Base-by-base conservation (phyloP, 441 rosid genomes). In the Breynia disticha region DNA sequence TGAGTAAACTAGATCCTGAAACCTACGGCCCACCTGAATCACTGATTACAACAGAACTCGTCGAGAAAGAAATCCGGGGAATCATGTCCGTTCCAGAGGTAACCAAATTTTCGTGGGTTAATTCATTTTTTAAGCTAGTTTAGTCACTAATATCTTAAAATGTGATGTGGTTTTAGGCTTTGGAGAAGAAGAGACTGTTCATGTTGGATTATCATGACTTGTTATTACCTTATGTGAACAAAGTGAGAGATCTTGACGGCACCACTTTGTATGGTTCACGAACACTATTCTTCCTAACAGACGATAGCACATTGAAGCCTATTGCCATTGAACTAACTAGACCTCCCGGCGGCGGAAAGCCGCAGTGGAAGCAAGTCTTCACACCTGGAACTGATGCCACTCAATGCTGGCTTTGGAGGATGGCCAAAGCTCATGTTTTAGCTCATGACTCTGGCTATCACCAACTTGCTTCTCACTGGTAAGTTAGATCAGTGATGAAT, bases 401-500 rank as follows among this genome's bases (percentile, higher is more conserved):
- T 0, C 62, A 60, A 2, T 6, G 16, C 60, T 86, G 97, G 97
- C 79, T 83, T 7, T 88, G 95, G 95, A 67, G 28, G 20, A 63
- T 83, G 5, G 91, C 97, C 22, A 88, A 86, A 62, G 75, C 84
- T 55, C 91, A 88, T 39, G 91, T 53, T 10, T 66, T 82, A 20
- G 70, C 97, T 9, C 89, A 81, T 55, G 95, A 88, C 13, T 68
- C 90, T 7, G 84, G 84, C 19, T 73, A 73, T 62, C 97, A 88
- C 62, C 86, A 88, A 53, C 90, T 88, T 60, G 63, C 86, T 43
- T 74, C 80, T 50, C 95, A 88, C 54, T 86, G 95, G 84, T 76
- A 67, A 0, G 35, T 28, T 16, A 2, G n/a, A n/a, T n/a, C n/a
- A n/a, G n/a, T n/a, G n/a, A n/a, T n/a, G n/a, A n/a, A n/a, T n/a